Evolutionary conservation across 495 filamentous ascomycete genomes (phyloP), one percentile per base, ranked within the genome.

Genomic region (Tuber brumale): DNA sequence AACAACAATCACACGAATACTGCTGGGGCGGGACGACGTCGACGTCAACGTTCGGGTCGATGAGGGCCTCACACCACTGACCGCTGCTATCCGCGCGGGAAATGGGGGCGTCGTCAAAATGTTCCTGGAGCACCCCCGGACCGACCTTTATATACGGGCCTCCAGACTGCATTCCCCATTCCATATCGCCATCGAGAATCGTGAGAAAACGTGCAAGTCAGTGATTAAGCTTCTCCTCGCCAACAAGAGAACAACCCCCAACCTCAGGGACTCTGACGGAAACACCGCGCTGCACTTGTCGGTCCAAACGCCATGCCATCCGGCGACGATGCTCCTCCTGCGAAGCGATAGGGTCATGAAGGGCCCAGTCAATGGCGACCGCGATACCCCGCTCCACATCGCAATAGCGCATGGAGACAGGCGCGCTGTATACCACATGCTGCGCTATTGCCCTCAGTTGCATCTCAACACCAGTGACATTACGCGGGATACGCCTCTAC

Each of bases 11-110:
- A 70, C 76, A 9, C 72, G 73, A 35, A 61, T 76, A 12, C 42
- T 80, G 12, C 78, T 79, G 21, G 45, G 70, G 10, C 31, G 78
- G 57, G 73, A 79, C 37, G 76, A 76, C 18, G 57, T 79, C 16
- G 43, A 23, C 41, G 3, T 45, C 4, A 71, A 57, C 70, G 18
- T 8, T 48, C 71, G 51, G 6, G 7, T 35, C 37, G 70, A 4
- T 18, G 12, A 37, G 41, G 61, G 27, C 19, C 23, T 8, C 23
- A 79, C 76, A 0, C 77, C 78, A 8, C 57, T 80, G 23, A 77
- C 78, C 19, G 72, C 42, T 21, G 78, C 78, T 16, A 70, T 76
- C 46, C 70, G 75, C 8, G 41, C 45, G 43, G 70, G 77, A 37
- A 75, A 70, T 44, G 61, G 35, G 21, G 70, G 51, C 37, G 37